Percentiles rank a stretch among this genome's conserved stretches.
Evolutionary conservation across 192 early-diverging fungal species (phyloP).

Genomic region (Coemansia sp.): DNA sequence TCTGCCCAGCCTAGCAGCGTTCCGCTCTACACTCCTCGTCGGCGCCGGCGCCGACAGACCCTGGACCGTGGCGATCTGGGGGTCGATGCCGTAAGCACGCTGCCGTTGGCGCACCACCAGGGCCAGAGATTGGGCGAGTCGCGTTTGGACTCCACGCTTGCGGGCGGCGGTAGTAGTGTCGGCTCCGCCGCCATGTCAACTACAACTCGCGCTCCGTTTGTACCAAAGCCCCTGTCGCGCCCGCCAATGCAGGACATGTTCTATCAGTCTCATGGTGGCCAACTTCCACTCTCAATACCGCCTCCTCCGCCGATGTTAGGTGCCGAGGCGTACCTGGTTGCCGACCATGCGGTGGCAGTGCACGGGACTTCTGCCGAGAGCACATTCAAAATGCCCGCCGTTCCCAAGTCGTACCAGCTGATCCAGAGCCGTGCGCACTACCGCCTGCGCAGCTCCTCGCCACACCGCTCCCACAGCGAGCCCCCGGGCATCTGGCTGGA

Average conservation of each 20-base stretch:
- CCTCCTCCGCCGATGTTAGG: neutral
- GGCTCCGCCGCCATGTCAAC: neutral
- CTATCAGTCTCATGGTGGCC: neutral
- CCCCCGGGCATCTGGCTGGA: constrained; percentile 54
- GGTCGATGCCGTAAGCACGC: constrained; percentile 1
- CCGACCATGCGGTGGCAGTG: neutral
- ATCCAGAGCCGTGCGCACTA: constrained; percentile 36
- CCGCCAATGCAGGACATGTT: constrained; percentile 7
- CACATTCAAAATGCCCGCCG: constrained; percentile 1
- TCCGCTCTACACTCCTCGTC: neutral
- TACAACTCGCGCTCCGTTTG: neutral
- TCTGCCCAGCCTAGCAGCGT: neutral
- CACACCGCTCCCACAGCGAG: constrained; percentile 37
- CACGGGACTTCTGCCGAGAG: constrained; percentile 4
- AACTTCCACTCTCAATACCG: neutral
- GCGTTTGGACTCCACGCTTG: neutral
- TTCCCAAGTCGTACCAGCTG: constrained; percentile 27
- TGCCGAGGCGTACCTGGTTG: neutral
- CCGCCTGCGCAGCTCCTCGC: constrained; percentile 34
- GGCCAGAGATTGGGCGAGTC: neutral
- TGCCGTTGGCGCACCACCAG: neutral
- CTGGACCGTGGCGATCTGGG: constrained; percentile 3
- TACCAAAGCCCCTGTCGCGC: neutral
- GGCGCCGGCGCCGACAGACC: constrained; percentile 13
- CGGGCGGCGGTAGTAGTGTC: neutral